Conservation (phyloP, 495 filamentous ascomycete species). For the Physcia stellaris region DNA sequence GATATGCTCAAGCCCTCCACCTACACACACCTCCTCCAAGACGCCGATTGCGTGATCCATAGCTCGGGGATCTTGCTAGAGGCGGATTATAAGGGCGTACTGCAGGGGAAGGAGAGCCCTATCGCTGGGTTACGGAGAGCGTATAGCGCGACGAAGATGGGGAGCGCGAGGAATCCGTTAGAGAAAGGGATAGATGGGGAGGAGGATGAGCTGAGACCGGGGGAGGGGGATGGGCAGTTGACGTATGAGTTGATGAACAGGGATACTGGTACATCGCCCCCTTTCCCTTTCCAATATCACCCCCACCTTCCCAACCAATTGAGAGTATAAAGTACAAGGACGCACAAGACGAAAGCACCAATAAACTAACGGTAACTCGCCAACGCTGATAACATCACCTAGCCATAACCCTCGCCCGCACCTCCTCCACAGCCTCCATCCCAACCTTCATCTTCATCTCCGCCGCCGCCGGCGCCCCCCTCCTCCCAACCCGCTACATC, state of each 20-base stretch:
- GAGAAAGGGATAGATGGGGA: slow-evolving; percentile 32
- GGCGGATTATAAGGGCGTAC: slow-evolving; percentile 90
- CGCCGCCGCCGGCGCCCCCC: slow-evolving; percentile 69
- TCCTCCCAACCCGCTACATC: slow-evolving; percentile 77
- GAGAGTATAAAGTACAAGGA: no score
- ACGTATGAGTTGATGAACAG: slow-evolving; percentile 99
- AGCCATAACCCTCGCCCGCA: slow-evolving; percentile 71
- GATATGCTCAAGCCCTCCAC: slow-evolving; percentile 71
- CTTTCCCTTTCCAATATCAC: no score
- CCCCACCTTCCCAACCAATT: no score
- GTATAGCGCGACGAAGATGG: slow-evolving; percentile 52
- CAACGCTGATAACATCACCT: no score
- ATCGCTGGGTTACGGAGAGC: slow-evolving; percentile 60
- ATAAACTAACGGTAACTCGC: no score
- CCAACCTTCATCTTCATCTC: slow-evolving; percentile 74
- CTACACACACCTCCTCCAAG: slow-evolving; percentile 57
- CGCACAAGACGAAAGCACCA: no score
- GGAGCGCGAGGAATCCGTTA: slow-evolving; percentile 57
- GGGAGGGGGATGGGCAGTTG: slow-evolving; percentile 57
- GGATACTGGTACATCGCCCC: slow-evolving; percentile 59
- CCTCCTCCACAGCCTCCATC: slow-evolving; percentile 50
- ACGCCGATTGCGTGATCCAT: slow-evolving; percentile 77
- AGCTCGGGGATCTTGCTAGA: slow-evolving; percentile 93
- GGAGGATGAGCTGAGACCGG: slow-evolving; percentile 45
- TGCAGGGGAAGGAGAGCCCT: slow-evolving; percentile 67